Base-by-base conservation (phyloP, 176 grass and related monocot genomes). In the Carex myosuroides region DNA sequence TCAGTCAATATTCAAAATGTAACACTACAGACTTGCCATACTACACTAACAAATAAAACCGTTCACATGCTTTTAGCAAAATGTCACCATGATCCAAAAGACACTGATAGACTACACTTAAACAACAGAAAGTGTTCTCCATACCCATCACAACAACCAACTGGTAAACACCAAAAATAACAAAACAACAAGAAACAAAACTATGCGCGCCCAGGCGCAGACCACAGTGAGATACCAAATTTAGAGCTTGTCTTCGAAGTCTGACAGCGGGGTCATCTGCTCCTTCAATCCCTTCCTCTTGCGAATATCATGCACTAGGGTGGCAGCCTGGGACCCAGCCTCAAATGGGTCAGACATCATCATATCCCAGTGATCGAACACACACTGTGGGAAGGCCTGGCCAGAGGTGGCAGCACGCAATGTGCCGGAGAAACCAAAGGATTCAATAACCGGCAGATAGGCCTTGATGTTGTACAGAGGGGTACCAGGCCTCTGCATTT, bases 381-480 rank as follows among this genome's bases (percentile, higher is more conserved):
- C 84, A 68, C 84, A 86, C 6, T 86, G 84, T 3, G 84, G 84
- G 84, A 86, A 86, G 6, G 84, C 84, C 70, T 86, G 84, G 35
- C 84, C 84, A 53, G 72, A 79, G 30, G 84, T 86, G 6, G 84
- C 73, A 60, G 70, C 84, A 70, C 74, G 74, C 84, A 86, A 22
- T 29, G 22, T 39, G 69, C 84, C 69, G 1, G 52, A 75, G 48
- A 86, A 86, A 57, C 60, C 73, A 26, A 86, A 79, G 17, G 84
- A 86, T 60, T 86, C 84, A 30, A 89, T 52, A 59, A 89, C 84
- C 0, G 87, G 87, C 60, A 89, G 83, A 65, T 93, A 96, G 8
- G 92, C 90, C 90, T 96, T 96, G 85, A 96, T 93, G 76, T 96
- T 92, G 84, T 93, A 94, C 8, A 96, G 83, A 37, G 93, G 89